Conservation (phyloP, 768 basidiomycete species). For the Xanthoconium stramineum region DNA sequence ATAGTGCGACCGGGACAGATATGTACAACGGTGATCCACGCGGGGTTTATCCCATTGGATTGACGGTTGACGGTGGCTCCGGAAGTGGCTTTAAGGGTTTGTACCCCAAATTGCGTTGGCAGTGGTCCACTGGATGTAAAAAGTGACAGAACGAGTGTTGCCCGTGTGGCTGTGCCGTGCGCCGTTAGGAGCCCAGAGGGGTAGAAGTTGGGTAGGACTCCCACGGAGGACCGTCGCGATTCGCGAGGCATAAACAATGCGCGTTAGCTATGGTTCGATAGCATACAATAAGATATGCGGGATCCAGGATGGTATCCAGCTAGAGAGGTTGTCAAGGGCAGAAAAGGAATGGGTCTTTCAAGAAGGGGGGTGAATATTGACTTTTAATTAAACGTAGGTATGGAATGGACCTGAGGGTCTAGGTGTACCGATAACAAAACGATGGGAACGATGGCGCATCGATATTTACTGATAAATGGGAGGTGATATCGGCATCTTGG, state of each 20-base stretch:
- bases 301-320: neutral
- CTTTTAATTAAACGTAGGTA: neutral
- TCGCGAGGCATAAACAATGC: constrained; percentile 1
- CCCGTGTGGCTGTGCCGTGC: neutral
- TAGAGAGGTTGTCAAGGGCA: neutral
- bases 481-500: neutral
- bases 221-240: constrained; percentile 17
- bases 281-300: neutral
- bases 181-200: neutral
- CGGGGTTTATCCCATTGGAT: constrained; percentile 15
- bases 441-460: constrained; percentile 5
- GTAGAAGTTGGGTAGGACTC: neutral
- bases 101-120: constrained; percentile 11
- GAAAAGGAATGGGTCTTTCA: constrained; percentile 7
- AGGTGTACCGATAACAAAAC: neutral
- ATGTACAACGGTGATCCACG: neutral
- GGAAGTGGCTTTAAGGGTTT: constrained; percentile 5
- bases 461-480: neutral
- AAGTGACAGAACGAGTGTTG: neutral
- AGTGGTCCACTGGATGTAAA: neutral
- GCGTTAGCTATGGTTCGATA: neutral
- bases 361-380: neutral
- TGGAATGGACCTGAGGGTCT: neutral
- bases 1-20: constrained; percentile 1
- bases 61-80: neutral